Percentiles rank a stretch among this genome's conserved stretches.
These are phyloP conservation scores for Ascochyta koolunga DNA, from an alignment of 2,329 filamentous ascomycete species.

Conservation along the genomic window DNA sequence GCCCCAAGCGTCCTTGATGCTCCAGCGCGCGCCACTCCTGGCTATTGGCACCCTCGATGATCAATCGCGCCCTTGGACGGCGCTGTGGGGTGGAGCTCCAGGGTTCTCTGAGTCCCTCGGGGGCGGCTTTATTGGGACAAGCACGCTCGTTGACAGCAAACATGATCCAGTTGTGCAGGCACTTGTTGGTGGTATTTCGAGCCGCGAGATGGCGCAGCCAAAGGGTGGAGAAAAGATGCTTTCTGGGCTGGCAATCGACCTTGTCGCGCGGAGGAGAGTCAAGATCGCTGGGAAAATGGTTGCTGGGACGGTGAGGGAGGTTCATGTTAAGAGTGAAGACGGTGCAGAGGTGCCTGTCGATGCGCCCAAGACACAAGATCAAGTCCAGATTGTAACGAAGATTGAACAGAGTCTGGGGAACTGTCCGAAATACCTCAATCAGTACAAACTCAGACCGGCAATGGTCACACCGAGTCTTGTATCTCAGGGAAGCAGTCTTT, in stretches of 20 bases:
- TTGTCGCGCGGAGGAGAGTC: slow-evolving; percentile 71
- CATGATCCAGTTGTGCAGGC: slow-evolving; percentile 74
- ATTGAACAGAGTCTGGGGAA: slow-evolving; percentile 78
- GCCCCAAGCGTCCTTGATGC: slow-evolving; percentile 63
- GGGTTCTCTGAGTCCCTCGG: slow-evolving; percentile 71
- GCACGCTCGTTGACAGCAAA: slow-evolving; percentile 63
- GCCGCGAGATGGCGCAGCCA: slow-evolving; percentile 2
- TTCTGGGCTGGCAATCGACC: slow-evolving; percentile 66
- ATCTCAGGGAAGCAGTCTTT: slow-evolving; percentile 56
- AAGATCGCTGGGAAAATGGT: slow-evolving; percentile 76
- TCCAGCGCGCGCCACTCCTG: slow-evolving; percentile 69
- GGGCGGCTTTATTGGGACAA: slow-evolving; percentile 67
- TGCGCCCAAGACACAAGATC: slow-evolving; percentile 30
- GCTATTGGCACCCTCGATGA: slow-evolving; percentile 75
- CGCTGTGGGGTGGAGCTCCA: slow-evolving; percentile 74
- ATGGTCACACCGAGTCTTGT: slow-evolving; percentile 60
- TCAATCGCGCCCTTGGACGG: slow-evolving; percentile 73
- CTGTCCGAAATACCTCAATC: slow-evolving; percentile 87
- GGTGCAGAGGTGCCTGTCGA: slow-evolving; percentile 15
- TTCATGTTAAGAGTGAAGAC: slow-evolving; percentile 39
- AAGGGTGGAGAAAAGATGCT: slow-evolving; percentile 57
- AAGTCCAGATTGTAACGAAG: slow-evolving; percentile 67
- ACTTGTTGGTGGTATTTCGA: slow-evolving; percentile 44
- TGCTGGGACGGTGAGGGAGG: slow-evolving; percentile 61
- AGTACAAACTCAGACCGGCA: slow-evolving; percentile 66